Conservation (phyloP, 2,329 filamentous ascomycete species). For the Hymenoscyphus scutula region DNA sequence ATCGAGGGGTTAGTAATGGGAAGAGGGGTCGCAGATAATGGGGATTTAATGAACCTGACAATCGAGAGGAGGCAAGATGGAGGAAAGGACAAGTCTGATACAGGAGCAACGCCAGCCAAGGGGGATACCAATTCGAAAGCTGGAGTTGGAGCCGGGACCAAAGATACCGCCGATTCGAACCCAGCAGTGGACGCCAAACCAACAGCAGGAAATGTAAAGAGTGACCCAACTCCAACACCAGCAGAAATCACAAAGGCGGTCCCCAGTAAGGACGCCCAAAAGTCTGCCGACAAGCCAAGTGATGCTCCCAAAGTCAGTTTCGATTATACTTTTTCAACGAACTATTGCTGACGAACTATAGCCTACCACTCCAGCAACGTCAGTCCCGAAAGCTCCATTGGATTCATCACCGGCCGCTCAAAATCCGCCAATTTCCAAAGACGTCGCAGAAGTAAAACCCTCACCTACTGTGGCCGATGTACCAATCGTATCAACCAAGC, state of each 20-base stretch:
- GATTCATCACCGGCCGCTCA: neutral
- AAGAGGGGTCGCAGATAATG: neutral
- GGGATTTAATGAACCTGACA: neutral
- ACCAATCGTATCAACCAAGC: too few relatives aligned
- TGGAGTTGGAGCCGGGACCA: neutral
- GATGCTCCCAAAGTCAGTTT: neutral
- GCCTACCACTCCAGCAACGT: neutral
- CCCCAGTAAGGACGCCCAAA: too few relatives aligned
- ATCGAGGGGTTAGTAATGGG: constrained; percentile 2
- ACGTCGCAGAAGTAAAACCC: neutral
- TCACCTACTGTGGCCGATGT: neutral
- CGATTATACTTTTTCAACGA: neutral
- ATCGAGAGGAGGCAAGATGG: neutral
- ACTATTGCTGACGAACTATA: neutral
- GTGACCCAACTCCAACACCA: neutral
- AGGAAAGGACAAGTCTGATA: neutral
- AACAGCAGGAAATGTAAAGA: neutral
- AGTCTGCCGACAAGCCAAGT: too few relatives aligned
- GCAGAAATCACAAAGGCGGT: neutral
- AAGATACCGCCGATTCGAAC: neutral
- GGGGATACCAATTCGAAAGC: neutral
- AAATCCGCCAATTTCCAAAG: neutral
- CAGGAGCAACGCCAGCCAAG: neutral
- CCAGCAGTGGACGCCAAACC: neutral
- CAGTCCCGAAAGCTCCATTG: neutral